Base-by-base conservation (phyloP, 1,284 basidiomycete genomes). In the Cryptococcus sp. region DNA sequence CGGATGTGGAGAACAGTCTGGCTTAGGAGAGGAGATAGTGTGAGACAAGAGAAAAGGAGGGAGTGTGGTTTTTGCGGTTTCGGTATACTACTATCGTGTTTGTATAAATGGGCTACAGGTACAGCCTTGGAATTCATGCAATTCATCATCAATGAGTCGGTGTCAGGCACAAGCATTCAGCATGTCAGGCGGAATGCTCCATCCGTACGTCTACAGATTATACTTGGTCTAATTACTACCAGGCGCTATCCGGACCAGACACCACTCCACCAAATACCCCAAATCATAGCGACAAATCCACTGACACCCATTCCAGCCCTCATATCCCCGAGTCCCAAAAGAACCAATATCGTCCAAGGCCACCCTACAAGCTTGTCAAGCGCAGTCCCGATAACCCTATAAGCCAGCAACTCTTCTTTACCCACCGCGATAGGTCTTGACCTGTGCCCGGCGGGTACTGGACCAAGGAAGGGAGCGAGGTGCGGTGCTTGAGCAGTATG, bases 1-100 rank as follows among this genome's bases (percentile, higher is more conserved):
- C 89, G 24, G 90, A 92, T 73, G 87, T 92, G 16, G 90, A 92
- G 78, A 90, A 93, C 54, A 66, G 67, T 54, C 59, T 76, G 43
- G 71, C 66, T 59, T 74, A 69, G 54, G 9, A 34, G 32, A 34
- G 10, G 32, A 34, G 32, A 34, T 9, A 16, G 32, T 9, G 25
- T 7, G 18, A 25, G 4, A 32, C 19, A 24, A 7, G 7, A 16
- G 11, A 11, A n/a, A 16, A 13, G 16, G 18, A n/a, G 7, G 19
- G 21, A 9, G 19, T 22, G 19, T 31, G 21, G 19, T 16, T 43
- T 11, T 16, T 11, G n/a, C n/a, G n/a, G n/a, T n/a, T n/a, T n/a
- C n/a, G n/a, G n/a, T n/a, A n/a, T n/a, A n/a, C n/a, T n/a, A 9
- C 32, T 9, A 16, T 34, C 32, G 32, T 34, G 32, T 34, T 34